Evolutionary conservation across 1,284 basidiomycete species (phyloP).

Genomic region (Sanghuangporus sanghuang): DNA sequence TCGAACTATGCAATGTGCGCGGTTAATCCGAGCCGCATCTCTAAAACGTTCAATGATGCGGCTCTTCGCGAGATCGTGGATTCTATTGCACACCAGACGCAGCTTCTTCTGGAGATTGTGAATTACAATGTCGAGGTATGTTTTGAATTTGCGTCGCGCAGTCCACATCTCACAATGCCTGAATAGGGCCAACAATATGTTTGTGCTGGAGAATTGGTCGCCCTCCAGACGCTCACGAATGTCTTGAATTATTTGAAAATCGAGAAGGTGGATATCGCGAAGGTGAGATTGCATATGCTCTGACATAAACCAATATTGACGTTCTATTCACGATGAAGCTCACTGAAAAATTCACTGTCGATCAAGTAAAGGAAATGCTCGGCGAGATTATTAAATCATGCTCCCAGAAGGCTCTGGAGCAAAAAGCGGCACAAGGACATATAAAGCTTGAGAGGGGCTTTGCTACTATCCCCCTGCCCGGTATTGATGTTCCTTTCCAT

Average conservation of each 20-base stretch:
- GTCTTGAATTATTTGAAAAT: conserved; percentile 96
- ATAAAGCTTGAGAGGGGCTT: conserved; percentile 96
- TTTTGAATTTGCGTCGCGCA: conserved; percentile 18
- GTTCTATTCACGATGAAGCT: conserved; percentile 43
- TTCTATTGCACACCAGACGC: conserved; percentile 72
- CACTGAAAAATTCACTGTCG: conserved; percentile 76
- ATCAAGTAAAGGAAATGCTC: conserved; percentile 91
- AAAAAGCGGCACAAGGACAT: conserved; percentile 79
- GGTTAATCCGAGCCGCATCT: conserved; percentile 94
- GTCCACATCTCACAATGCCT: neutral
- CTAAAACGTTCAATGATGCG: conserved; percentile 88
- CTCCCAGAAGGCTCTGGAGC: conserved; percentile 73
- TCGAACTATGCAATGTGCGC: conserved; percentile 99
- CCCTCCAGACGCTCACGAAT: conserved; percentile 91
- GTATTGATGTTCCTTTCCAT: conserved; percentile 99
- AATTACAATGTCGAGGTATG: conserved; percentile 95
- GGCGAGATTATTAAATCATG: conserved; percentile 86
- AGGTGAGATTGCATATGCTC: conserved; percentile 49
- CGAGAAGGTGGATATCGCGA: conserved; percentile 93
- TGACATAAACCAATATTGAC: neutral
- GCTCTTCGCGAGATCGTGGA: conserved; percentile 95
- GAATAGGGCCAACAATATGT: conserved; percentile 92
- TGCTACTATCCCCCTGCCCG: conserved; percentile 92
- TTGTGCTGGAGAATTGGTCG: conserved; percentile 92
- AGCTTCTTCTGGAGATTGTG: conserved; percentile 89